A percentile compares a stretch with the other conserved stretches of the same genome.
phyloP scores from a whole-genome alignment of 2,329 filamentous ascomycete species.

The Phialocephala sp. region DNA sequence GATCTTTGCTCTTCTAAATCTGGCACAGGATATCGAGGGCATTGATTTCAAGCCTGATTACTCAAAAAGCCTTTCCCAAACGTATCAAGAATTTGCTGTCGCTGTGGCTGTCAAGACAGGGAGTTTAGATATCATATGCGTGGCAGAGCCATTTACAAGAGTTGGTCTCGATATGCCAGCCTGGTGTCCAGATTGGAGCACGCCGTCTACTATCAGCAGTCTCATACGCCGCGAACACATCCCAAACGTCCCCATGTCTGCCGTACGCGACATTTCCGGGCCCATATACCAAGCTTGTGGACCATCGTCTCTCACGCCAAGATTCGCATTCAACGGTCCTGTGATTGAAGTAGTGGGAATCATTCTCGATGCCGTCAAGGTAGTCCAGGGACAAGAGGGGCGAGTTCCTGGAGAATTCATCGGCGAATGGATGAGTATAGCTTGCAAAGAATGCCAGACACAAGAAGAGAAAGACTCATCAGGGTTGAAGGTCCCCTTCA shows the following conservation, averaged over 20 bases:
- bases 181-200: conserved; percentile 26
- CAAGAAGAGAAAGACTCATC: not conserved
- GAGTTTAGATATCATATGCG: conserved; percentile 23
- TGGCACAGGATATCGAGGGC: conserved; percentile 19
- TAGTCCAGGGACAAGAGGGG: not conserved
- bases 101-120: conserved; percentile 18
- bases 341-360: conserved; percentile 19
- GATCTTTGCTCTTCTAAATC: conserved; percentile 20
- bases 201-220: conserved; percentile 15
- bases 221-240: conserved; percentile 18
- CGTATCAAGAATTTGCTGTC: conserved; percentile 14
- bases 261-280: conserved; percentile 14
- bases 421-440: conserved; percentile 18
- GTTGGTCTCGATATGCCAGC: conserved; percentile 13
- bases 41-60: conserved; percentile 19
- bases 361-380: conserved; percentile 17
- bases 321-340: conserved; percentile 10
- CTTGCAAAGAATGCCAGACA: not conserved
- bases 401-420: not conserved
- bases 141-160: conserved; percentile 8
- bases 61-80: conserved; percentile 11
- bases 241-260: conserved; percentile 18
- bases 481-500: not conserved
- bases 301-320: not conserved
- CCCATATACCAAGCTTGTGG: conserved; percentile 16